phyloP scores from a whole-genome alignment of 2,329 filamentous ascomycete species.

The Ophiocordyceps camponoti-floridani region DNA sequence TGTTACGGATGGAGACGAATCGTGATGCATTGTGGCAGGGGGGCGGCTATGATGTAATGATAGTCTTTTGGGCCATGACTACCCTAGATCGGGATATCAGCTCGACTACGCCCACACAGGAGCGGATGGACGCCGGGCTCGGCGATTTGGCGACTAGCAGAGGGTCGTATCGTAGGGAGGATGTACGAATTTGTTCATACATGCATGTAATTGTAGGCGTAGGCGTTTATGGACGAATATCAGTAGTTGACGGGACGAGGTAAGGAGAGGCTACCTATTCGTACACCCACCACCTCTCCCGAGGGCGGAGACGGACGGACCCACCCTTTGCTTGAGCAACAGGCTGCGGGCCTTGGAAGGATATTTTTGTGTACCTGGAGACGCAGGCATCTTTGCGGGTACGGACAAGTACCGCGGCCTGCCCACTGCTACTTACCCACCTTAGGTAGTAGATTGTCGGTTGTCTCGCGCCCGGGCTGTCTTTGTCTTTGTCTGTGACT shows the following conservation, averaged over 20 bases:
- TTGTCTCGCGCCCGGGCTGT: not conserved
- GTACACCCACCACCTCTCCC: no score
- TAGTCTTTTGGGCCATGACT: not conserved
- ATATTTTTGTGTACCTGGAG: no score
- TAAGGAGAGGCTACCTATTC: not conserved
- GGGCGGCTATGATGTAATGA: not conserved
- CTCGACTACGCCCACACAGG: no score
- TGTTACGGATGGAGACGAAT: not conserved
- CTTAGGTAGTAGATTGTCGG: no score
- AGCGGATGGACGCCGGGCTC: not conserved
- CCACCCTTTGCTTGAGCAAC: conserved; percentile 4
- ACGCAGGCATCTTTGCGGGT: no score
- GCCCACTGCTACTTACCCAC: no score
- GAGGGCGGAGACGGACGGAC: not conserved
- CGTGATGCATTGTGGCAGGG: not conserved
- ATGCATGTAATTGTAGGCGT: not conserved
- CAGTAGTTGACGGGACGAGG: not conserved
- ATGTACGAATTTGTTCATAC: not conserved
- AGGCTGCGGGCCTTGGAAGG: no score
- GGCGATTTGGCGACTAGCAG: not conserved
- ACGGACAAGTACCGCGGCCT: no score
- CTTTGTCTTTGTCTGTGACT: not conserved
- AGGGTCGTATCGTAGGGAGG: not conserved
- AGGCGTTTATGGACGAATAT: not conserved
- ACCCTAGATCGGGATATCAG: not conserved